Evolutionary conservation across 2,329 filamentous ascomycete species (phyloP), one percentile per base, ranked within the genome.

Genomic region (Chaetomium globosum): DNA sequence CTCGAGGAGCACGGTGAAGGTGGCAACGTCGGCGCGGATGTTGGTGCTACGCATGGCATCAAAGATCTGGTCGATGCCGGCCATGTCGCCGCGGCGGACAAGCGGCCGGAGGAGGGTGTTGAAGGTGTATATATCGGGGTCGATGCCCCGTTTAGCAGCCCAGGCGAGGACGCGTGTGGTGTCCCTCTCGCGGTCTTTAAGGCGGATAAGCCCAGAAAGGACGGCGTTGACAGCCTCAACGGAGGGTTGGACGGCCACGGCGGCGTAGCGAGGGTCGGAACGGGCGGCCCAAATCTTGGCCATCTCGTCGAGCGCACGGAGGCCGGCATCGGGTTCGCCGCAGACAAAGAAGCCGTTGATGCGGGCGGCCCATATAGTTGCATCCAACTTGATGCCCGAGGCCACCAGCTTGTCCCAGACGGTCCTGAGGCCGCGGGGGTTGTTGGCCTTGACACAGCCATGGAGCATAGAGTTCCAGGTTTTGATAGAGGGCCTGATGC

Each of bases 381-480:
- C 75, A 74, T 94, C 91, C 4, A 92, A 85, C 68, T 83, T 77
- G 10, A 87, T 72, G 1, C 85, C 84, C 1, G 86, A 82, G 9
- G 73, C 73, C 3, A 83, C 72, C 77, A 95, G 85, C 68, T 84
- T 85, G 0, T 77, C 70, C 91, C 92, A 96, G 36, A 93, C 82
- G 1, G 81, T 81, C 63, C 88, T 84, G 66, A 93, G 80, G 26
- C 83, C 86, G n/a, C 79, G 74, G 0, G 80, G 69, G 70, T 92
- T 87, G 61, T 81, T 81, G 58, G 85, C 81, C 58, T 80, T 81
- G 72, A 83, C 85, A 76, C 88, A 92, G 1, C 91, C 91, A 63
- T 85, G 82, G 69, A 95, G 85, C 84, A 95, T 89, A 52, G 85
- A 79, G 48, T 87, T 89, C 85, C 90, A 95, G 0, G 90, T 89